These are phyloP conservation scores for Artomyces pyxidatus DNA, from an alignment of 768 basidiomycete genomes.

Conservation along the genomic window DNA sequence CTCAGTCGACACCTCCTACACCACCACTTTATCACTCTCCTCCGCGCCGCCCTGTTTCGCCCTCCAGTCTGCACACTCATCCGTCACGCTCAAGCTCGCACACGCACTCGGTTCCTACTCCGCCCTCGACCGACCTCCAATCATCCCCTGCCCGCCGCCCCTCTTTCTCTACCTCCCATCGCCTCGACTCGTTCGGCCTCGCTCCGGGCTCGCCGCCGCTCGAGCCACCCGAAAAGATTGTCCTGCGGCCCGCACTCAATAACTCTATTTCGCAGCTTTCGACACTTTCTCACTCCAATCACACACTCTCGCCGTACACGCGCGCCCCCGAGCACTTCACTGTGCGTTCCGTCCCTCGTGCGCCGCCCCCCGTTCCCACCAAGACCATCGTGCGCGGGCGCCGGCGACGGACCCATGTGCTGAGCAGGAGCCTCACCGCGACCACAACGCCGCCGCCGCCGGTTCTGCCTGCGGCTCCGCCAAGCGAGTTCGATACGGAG, in stretches of 20 bases:
- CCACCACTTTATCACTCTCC: constrained; percentile 21
- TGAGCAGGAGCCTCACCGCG: constrained; percentile 52
- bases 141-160: constrained; percentile 6
- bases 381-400: constrained; percentile 60
- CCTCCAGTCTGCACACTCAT: constrained; percentile 44
- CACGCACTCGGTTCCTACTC: constrained; percentile 38
- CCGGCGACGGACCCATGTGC: constrained; percentile 48
- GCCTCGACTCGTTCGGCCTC: constrained; percentile 22
- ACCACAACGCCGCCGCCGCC: constrained; percentile 4
- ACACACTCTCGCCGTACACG: constrained; percentile 92
- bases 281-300: constrained; percentile 81
- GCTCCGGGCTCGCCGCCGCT: constrained; percentile 27
- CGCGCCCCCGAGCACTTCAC: constrained; percentile 87
- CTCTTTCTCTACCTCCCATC: constrained; percentile 26
- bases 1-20: constrained; percentile 18
- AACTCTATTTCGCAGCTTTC: constrained; percentile 80
- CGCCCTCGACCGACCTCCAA: constrained; percentile 30
- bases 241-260: constrained; percentile 57
- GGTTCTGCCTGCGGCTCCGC: constrained; percentile 17
- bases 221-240: constrained; percentile 45
- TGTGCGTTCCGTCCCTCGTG: constrained; percentile 78
- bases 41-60: constrained; percentile 33
- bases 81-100: constrained; percentile 40
- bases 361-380: constrained; percentile 31
- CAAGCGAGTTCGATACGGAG: constrained; percentile 54